A percentile compares a stretch with the other conserved stretches of the same genome.
phyloP scores from a whole-genome alignment of 257 asterid genomes.

The Linaria vulgaris region DNA sequence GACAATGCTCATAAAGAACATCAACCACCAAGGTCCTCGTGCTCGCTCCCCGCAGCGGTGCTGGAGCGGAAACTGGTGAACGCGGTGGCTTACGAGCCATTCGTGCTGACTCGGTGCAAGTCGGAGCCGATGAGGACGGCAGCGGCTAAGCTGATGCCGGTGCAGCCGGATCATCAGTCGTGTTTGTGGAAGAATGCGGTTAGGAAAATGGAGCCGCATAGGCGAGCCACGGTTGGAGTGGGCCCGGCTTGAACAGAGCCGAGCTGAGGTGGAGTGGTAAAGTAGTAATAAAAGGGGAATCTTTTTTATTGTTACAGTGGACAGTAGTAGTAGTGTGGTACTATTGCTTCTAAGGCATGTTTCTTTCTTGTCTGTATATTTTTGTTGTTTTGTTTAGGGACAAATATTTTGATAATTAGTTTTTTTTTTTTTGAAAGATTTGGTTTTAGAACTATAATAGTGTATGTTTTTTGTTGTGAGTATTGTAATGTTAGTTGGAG shows the following conservation, averaged over 20 bases:
- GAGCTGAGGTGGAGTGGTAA: constrained; percentile 31
- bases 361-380: constrained; percentile 26
- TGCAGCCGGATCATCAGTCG: too few species aligned
- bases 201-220: constrained; percentile 73
- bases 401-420: background rate
- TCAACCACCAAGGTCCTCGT: constrained; percentile 67
- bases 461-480: background rate
- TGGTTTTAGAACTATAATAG: background rate
- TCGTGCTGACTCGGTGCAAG: constrained; percentile 81
- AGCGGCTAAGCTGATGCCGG: constrained; percentile 79
- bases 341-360: constrained; percentile 14
- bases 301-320: background rate
- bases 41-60: constrained; percentile 65
- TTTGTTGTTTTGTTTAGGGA: background rate
- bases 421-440: background rate
- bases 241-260: constrained; percentile 42
- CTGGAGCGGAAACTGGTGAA: constrained; percentile 79
- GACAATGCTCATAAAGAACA: constrained; percentile 19
- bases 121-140: constrained; percentile 98
- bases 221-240: constrained; percentile 54
- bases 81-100: constrained; percentile 81
- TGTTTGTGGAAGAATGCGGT: constrained; percentile 76
- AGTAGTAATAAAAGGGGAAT: constrained; percentile 17
- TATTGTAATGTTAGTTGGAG: background rate
- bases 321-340: constrained; percentile 17